Conservation (phyloP, 2,329 filamentous ascomycete species). For the Botrytis paeoniae region DNA sequence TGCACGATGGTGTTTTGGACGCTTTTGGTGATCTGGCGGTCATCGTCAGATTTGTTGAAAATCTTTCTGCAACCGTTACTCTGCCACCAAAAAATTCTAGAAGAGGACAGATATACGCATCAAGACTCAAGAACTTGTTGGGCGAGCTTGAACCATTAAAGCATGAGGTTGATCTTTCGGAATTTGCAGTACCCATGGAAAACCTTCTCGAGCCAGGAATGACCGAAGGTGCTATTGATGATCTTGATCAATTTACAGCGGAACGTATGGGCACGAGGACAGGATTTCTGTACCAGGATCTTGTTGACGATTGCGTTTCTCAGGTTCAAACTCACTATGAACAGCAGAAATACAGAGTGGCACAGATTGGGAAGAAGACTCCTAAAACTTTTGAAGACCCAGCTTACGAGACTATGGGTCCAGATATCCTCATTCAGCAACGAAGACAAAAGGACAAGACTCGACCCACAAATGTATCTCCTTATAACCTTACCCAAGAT, state of each 20-base stretch:
- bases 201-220: conserved; percentile 44
- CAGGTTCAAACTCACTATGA: conserved; percentile 38
- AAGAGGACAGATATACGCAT: conserved; percentile 42
- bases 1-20: conserved; percentile 39
- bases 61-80: conserved; percentile 38
- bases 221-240: conserved; percentile 35
- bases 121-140: conserved; percentile 38
- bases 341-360: conserved; percentile 26
- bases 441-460: conserved; percentile 46
- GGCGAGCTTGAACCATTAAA: conserved; percentile 43
- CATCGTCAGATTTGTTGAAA: conserved; percentile 43
- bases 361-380: conserved; percentile 23
- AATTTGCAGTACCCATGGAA: conserved; percentile 43
- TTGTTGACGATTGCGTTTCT: conserved; percentile 42
- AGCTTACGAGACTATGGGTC: conserved; percentile 24
- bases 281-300: conserved; percentile 45
- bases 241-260: conserved; percentile 41
- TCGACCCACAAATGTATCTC: conserved; percentile 40
- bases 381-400: conserved; percentile 16
- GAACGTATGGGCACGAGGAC: conserved; percentile 43
- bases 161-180: conserved; percentile 40
- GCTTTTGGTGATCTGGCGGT: conserved; percentile 41
- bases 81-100: conserved; percentile 43
- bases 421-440: conserved; percentile 37
- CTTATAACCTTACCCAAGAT: conserved; percentile 36